Evolutionary conservation across 2,329 filamentous ascomycete genomes (phyloP).

Genomic region (Colletotrichum sp.): DNA sequence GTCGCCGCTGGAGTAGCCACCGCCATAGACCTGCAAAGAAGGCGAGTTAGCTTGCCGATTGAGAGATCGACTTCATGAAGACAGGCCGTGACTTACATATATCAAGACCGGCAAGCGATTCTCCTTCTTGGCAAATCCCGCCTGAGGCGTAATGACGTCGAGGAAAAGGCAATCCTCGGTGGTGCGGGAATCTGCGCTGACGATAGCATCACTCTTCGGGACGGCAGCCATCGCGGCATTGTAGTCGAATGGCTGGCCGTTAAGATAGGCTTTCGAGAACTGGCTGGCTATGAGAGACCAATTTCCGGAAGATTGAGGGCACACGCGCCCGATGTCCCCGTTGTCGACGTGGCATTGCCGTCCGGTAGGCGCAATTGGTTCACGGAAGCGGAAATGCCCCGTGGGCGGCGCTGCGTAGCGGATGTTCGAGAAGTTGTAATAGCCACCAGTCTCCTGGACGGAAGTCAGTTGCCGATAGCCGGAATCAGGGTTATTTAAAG

Average conservation of each 20-base stretch:
- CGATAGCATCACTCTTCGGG: conserved; percentile 22
- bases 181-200: not conserved
- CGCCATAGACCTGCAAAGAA: conserved; percentile 11
- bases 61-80: not conserved
- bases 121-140: not conserved
- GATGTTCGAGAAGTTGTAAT: conserved; percentile 42
- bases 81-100: not conserved
- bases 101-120: not conserved
- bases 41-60: not conserved
- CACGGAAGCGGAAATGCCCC: conserved; percentile 38
- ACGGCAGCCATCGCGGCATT: not conserved
- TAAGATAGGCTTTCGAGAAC: not conserved
- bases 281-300: not conserved
- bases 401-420: conserved; percentile 42
- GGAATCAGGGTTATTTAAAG: too few species aligned
- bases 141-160: not conserved
- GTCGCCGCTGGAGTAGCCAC: not conserved
- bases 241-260: not conserved
- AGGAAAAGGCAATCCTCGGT: not conserved
- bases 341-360: conserved; percentile 32
- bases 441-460: conserved; percentile 25
- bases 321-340: conserved; percentile 10
- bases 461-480: not conserved
- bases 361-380: conserved; percentile 30
- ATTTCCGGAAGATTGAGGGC: not conserved